Percentiles rank a stretch among this genome's conserved stretches.
phyloP scores from a whole-genome alignment of 768 basidiomycete genomes.

The Mycena leptocephala region DNA sequence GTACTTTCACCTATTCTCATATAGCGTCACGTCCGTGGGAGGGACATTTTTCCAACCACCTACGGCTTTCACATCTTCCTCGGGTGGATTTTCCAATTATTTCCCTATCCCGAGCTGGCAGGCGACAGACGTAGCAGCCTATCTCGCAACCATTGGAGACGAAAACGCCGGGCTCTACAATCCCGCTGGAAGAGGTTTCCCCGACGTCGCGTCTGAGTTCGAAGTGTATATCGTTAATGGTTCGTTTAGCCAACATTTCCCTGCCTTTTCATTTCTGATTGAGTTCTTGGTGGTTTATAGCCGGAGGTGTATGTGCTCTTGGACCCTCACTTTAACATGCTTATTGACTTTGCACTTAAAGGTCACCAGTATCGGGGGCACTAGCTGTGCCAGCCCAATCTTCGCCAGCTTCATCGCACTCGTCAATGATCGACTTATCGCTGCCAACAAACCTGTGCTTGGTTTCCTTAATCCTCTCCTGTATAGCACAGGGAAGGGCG shows the following conservation, averaged over 20 bases:
- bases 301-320: constrained; percentile 7
- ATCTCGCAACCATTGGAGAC: not conserved
- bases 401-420: constrained; percentile 24
- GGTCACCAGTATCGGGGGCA: constrained; percentile 23
- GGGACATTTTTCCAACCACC: constrained; percentile 17
- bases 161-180: constrained; percentile 10
- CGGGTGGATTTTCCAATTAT: constrained; percentile 17
- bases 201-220: constrained; percentile 15
- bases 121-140: not conserved
- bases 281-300: not conserved
- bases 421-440: constrained; percentile 23
- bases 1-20: not conserved
- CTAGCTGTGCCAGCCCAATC: constrained; percentile 23
- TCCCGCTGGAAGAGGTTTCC: constrained; percentile 4
- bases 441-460: constrained; percentile 15
- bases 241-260: not conserved
- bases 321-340: constrained; percentile 1
- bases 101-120: constrained; percentile 12
- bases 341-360: constrained; percentile 9
- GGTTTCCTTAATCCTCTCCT: constrained; percentile 18
- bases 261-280: not conserved
- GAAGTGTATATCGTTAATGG: constrained; percentile 17
- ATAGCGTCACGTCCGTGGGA: constrained; percentile 10
- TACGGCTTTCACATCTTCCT: constrained; percentile 14
- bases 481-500: constrained; percentile 13